Conservation (phyloP, 305 asterid species). For the Ilex paraguariensis region DNA sequence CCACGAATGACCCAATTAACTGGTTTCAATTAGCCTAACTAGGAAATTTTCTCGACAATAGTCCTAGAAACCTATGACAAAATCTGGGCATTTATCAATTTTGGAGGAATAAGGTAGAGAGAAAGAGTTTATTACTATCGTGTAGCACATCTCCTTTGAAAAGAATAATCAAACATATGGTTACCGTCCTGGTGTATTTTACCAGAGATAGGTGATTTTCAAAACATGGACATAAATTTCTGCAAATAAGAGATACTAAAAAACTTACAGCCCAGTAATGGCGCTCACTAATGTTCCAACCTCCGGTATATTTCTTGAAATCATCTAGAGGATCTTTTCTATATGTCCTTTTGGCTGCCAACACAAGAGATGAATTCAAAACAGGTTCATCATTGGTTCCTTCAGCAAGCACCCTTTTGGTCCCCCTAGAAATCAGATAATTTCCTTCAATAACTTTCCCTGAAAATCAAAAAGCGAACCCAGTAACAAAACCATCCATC, state of each 20-base stretch:
- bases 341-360: constrained; percentile 70
- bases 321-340: constrained; percentile 72
- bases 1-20: too few relatives aligned
- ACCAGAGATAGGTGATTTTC: too few relatives aligned
- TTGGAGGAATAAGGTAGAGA: too few relatives aligned
- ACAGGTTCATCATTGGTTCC: constrained; percentile 28
- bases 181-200: too few relatives aligned
- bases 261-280: constrained; percentile 94
- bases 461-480: not conserved
- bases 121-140: too few relatives aligned
- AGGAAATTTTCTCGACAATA: too few relatives aligned
- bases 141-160: not conserved
- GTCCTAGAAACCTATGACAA: too few relatives aligned
- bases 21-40: too few relatives aligned
- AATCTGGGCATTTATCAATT: too few relatives aligned
- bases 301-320: constrained; percentile 61
- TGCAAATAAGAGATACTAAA: too few relatives aligned
- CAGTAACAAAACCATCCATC: not conserved
- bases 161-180: not conserved
- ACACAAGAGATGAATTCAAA: constrained; percentile 42
- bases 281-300: constrained; percentile 76
- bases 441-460: constrained; percentile 15
- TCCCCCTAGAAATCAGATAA: constrained; percentile 22
- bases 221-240: too few relatives aligned
- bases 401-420: constrained; percentile 51